phyloP scores from a whole-genome alignment of 1,284 basidiomycete genomes.

The Rugiboletus extremiorientalis region DNA sequence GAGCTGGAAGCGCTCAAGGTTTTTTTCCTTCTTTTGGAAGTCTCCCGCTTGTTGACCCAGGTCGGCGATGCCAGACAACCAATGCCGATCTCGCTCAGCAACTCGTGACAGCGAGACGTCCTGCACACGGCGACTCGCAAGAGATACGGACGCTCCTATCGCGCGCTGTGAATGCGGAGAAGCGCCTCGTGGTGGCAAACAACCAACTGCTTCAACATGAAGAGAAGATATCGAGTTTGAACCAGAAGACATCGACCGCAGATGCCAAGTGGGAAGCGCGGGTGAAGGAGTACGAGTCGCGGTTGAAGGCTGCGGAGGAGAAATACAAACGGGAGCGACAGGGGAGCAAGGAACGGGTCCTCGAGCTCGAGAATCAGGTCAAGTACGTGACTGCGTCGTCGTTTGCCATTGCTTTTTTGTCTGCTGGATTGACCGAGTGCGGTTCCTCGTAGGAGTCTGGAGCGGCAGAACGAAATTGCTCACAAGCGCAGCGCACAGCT shows the following conservation, averaged over 20 bases:
- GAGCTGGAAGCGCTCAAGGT: slow-evolving; percentile 89
- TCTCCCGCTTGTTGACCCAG: not conserved
- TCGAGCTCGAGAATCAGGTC: slow-evolving; percentile 67
- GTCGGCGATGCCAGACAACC: slow-evolving; percentile 48
- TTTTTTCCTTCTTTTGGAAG: not conserved
- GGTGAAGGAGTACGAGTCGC: slow-evolving; percentile 87
- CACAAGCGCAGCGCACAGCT: slow-evolving; percentile 67
- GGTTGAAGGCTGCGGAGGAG: slow-evolving; percentile 87
- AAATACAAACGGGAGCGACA: slow-evolving; percentile 93
- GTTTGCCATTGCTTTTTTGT: not conserved
- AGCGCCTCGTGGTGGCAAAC: slow-evolving; percentile 75
- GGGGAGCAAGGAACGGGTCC: slow-evolving; percentile 85
- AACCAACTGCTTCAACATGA: slow-evolving; percentile 84
- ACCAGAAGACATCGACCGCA: slow-evolving; percentile 65
- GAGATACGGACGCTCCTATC: slow-evolving; percentile 72
- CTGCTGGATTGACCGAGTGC: slow-evolving; percentile 4
- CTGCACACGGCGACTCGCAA: slow-evolving; percentile 64
- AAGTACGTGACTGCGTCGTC: slow-evolving; percentile 45
- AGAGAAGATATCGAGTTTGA: slow-evolving; percentile 75
- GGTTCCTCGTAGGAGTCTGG: slow-evolving; percentile 50
- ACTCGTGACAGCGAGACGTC: slow-evolving; percentile 64
- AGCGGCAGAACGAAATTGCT: slow-evolving; percentile 69
- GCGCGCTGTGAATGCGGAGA: slow-evolving; percentile 80
- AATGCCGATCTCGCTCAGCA: slow-evolving; percentile 79
- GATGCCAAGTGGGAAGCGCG: slow-evolving; percentile 92